Evolutionary conservation across 2,329 filamentous ascomycete genomes (phyloP).

Genomic region (Hypoxylon sp.): DNA sequence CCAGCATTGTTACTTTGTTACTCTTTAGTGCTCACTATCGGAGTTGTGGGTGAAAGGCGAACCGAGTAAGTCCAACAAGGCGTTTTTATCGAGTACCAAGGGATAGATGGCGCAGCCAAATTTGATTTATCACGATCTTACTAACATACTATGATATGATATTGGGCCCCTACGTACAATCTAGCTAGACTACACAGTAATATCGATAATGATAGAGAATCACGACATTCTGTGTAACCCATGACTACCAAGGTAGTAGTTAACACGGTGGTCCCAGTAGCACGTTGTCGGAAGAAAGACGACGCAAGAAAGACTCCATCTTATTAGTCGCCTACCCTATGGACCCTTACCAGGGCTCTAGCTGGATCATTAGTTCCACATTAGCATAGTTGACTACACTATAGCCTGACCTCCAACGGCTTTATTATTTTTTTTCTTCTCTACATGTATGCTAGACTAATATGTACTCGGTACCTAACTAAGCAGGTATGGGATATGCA

Average conservation of each 20-base stretch:
- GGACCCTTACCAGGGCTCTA: conserved; percentile 31
- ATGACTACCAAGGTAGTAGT: conserved; percentile 41
- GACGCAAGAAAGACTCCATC: conserved; percentile 30
- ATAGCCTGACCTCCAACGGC: conserved; percentile 17
- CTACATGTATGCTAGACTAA: conserved; percentile 13
- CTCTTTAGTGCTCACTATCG: conserved; percentile 22
- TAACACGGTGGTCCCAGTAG: conserved; percentile 44
- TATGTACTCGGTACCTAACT: conserved; percentile 34
- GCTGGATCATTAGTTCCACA: conserved; percentile 30
- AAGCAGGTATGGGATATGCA: conserved; percentile 10
- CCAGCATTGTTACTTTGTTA: conserved; percentile 21
- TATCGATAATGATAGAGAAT: conserved; percentile 13
- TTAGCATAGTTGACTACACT: conserved; percentile 23
- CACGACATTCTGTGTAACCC: conserved; percentile 35
- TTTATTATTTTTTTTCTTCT: conserved; percentile 5
- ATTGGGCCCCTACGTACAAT: not conserved
- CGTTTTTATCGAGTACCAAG: conserved; percentile 16
- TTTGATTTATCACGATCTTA: conserved; percentile 22
- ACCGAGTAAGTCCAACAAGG: conserved; percentile 16
- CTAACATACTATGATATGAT: conserved; percentile 12
- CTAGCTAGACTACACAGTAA: conserved; percentile 7
- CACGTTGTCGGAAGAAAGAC: conserved; percentile 44
- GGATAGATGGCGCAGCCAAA: conserved; percentile 34
- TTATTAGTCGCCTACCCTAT: conserved; percentile 37
- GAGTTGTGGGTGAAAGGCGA: conserved; percentile 25